These are phyloP conservation scores for Geranium incanum DNA, from an alignment of 441 rosid genomes.

Conservation along the genomic window DNA sequence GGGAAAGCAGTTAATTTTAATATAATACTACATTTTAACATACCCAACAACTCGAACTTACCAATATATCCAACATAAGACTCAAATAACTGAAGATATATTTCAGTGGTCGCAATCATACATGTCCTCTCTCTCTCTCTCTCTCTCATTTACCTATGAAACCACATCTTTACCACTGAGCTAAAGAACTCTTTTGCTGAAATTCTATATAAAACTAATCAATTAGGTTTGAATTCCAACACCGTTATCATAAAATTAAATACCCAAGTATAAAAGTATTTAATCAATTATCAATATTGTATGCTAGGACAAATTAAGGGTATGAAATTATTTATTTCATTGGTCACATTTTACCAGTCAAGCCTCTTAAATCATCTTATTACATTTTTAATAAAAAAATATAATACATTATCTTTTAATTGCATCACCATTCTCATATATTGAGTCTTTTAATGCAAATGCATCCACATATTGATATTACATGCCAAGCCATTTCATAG, in stretches of 20 bases:
- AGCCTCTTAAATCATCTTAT: not conserved
- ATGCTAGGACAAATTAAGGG: conserved; percentile 4
- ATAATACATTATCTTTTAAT: not conserved
- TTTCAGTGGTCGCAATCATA: not conserved
- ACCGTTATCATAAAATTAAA: not conserved
- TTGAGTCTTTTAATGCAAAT: not conserved
- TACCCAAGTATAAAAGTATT: not conserved
- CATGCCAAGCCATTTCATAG: not conserved
- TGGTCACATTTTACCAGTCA: not conserved
- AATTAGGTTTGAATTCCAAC: not conserved
- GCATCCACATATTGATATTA: conserved; percentile 6
- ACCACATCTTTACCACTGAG: too few relatives aligned
- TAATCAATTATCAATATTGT: not conserved
- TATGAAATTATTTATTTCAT: conserved; percentile 3
- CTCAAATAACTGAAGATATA: not conserved
- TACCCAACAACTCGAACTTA: conserved; percentile 5
- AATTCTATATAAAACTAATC: not conserved
- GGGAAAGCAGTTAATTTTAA: not conserved
- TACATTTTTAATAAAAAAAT: not conserved
- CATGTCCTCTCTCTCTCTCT: not conserved
- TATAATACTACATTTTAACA: not conserved
- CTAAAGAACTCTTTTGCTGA: too few relatives aligned
- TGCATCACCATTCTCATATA: not conserved
- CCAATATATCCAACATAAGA: not conserved
- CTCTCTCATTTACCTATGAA: too few relatives aligned